Conservation (phyloP, 23 red algal genomes). For the Gracilaria gracilis region DNA sequence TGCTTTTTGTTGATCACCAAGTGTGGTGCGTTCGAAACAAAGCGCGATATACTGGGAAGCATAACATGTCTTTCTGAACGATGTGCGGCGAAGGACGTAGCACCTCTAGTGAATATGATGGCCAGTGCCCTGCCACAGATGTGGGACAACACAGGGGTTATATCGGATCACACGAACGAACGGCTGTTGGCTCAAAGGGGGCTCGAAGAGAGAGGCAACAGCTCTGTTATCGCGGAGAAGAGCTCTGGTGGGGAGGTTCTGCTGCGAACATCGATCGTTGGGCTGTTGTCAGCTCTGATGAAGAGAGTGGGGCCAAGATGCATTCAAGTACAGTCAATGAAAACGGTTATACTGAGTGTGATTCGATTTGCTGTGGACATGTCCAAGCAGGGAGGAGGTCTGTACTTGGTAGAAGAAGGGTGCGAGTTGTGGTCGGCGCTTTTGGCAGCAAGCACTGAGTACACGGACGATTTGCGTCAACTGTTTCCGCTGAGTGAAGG, state of each 20-base stretch:
- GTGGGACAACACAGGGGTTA: constrained; percentile 48
- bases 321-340: constrained; percentile 20
- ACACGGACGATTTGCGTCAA: constrained; percentile 40
- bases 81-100: background rate
- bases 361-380: constrained; percentile 46
- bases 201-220: background rate
- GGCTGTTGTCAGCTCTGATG: constrained; percentile 45
- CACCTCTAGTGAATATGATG: constrained; percentile 19
- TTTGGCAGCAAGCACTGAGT: constrained; percentile 35
- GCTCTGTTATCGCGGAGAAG: background rate
- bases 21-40: constrained; percentile 54
- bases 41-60: constrained; percentile 65
- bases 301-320: constrained; percentile 38
- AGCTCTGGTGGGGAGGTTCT: constrained; percentile 57
- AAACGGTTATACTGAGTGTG: constrained; percentile 9
- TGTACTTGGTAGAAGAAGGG: constrained; percentile 76
- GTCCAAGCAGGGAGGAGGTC: constrained; percentile 37
- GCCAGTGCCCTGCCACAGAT: constrained; percentile 39
- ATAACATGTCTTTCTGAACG: constrained; percentile 35
- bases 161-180: constrained; percentile 25
- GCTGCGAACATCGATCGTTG: constrained; percentile 47
- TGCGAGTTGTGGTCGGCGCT: constrained; percentile 70
- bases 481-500: constrained; percentile 38
- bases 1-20: constrained; percentile 38
- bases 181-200: background rate